These are phyloP conservation scores for Coniferiporia sulphurascens DNA, from an alignment of 1,284 basidiomycete genomes.

Conservation along the genomic window DNA sequence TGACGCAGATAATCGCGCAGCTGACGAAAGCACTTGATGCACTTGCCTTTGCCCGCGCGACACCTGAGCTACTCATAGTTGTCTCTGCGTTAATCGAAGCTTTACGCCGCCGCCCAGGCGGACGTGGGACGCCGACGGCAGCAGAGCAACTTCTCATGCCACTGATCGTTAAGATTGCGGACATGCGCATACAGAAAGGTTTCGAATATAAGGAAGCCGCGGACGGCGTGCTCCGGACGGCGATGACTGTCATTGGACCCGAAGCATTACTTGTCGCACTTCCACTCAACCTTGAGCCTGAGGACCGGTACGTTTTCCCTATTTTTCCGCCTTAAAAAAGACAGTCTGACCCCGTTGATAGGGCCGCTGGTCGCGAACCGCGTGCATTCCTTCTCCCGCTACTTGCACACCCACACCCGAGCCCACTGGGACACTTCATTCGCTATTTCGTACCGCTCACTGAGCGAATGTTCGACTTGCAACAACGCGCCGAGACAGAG, in stretches of 20 bases:
- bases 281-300: conserved; percentile 84
- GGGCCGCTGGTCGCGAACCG: conserved; percentile 59
- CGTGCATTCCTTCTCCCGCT: conserved; percentile 92
- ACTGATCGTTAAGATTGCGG: conserved; percentile 71
- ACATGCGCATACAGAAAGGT: conserved; percentile 70
- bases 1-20: conserved; percentile 61
- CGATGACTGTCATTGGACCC: conserved; percentile 87
- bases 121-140: conserved; percentile 45
- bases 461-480: conserved; percentile 87
- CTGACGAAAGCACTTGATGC: conserved; percentile 64
- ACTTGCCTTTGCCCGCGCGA: conserved; percentile 60
- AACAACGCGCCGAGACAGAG: conserved; percentile 69
- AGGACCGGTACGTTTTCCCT: conserved; percentile 55
- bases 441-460: conserved; percentile 91
- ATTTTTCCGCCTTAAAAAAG: conserved; percentile 8
- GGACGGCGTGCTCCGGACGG: conserved; percentile 76
- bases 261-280: conserved; percentile 70
- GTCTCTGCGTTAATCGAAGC: conserved; percentile 49
- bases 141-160: conserved; percentile 72
- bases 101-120: conserved; percentile 37
- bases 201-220: conserved; percentile 92
- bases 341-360: conserved; percentile 26
- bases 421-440: conserved; percentile 79
- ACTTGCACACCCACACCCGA: conserved; percentile 80
- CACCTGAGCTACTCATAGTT: conserved; percentile 68